A percentile compares a stretch with the other conserved stretches of the same genome.
These are phyloP conservation scores for Cyanodermella asteris DNA, from an alignment of 2,329 filamentous ascomycete species.

Conservation along the genomic window DNA sequence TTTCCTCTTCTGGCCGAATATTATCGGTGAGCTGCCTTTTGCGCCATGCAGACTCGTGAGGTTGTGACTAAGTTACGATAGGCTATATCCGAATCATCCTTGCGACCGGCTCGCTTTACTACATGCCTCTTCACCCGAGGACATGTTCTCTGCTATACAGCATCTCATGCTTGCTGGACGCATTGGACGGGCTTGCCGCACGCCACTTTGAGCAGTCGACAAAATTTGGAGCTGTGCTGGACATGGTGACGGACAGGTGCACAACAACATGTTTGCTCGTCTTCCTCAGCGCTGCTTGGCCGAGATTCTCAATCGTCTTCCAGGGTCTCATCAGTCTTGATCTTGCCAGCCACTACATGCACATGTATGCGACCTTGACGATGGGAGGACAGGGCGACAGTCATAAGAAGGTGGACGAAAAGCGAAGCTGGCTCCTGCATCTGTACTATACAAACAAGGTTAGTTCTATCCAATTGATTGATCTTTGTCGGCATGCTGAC, in stretches of 20 bases:
- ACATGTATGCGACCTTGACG: conserved; percentile 93
- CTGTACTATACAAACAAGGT: no score
- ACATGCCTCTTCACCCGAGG: conserved; percentile 96
- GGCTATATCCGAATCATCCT: conserved; percentile 60
- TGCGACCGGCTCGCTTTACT: conserved; percentile 82
- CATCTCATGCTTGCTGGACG: conserved; percentile 84
- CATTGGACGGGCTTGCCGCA: conserved; percentile 84
- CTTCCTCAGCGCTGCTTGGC: conserved; percentile 85
- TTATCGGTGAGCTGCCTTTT: conserved; percentile 40
- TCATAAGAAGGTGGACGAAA: conserved; percentile 87
- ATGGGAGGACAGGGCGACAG: conserved; percentile 61
- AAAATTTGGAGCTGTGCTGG: conserved; percentile 83
- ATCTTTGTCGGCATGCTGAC: no score
- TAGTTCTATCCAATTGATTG: no score
- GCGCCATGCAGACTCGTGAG: conserved; percentile 1
- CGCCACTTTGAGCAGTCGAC: conserved; percentile 75
- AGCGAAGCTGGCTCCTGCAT: conserved; percentile 72
- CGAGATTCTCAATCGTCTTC: conserved; percentile 82
- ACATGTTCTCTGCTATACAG: conserved; percentile 75
- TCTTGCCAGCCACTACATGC: conserved; percentile 90
- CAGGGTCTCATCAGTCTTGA: conserved; percentile 83
- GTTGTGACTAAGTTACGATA: conserved; percentile 14
- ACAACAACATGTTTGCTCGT: conserved; percentile 88
- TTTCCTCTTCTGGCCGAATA: conserved; percentile 61
- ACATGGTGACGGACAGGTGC: conserved; percentile 98